These are phyloP conservation scores for Meyerozyma guilliermondii DNA, from an alignment of 1,139 yeast species.

Conservation along the genomic window DNA sequence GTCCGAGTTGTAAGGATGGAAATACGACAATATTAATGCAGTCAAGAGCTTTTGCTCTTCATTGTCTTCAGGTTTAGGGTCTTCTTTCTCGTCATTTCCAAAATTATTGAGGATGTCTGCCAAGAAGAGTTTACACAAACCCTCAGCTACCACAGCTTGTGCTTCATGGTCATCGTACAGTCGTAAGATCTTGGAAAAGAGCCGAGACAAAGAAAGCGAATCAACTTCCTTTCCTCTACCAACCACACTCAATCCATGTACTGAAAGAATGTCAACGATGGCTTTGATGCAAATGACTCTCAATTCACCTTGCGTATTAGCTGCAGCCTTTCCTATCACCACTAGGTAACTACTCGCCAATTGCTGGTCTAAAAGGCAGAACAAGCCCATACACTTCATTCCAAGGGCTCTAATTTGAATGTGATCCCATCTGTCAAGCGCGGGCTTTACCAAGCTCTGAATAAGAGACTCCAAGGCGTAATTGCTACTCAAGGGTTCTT, in stretches of 20 bases:
- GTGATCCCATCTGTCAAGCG: conserved; percentile 59
- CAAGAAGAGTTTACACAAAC: conserved; percentile 74
- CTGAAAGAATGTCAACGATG: conserved; percentile 72
- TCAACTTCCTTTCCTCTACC: conserved; percentile 61
- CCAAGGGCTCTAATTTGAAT: conserved; percentile 62
- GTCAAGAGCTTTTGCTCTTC: conserved; percentile 47
- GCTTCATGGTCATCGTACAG: conserved; percentile 55
- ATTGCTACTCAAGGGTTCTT: conserved; percentile 61
- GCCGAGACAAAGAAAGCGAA: conserved; percentile 54
- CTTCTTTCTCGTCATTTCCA: conserved; percentile 24
- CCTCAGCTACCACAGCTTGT: conserved; percentile 82
- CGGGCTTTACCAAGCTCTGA: conserved; percentile 78
- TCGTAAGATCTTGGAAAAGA: conserved; percentile 63
- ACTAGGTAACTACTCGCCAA: conserved; percentile 59
- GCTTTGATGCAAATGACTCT: conserved; percentile 62
- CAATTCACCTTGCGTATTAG: conserved; percentile 51
- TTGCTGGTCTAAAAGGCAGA: conserved; percentile 64
- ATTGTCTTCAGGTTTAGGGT: conserved; percentile 8
- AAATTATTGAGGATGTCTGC: conserved; percentile 72
- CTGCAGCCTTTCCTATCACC: conserved; percentile 51
- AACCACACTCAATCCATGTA: conserved; percentile 67
- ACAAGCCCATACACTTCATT: conserved; percentile 70
- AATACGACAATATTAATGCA: conserved; percentile 67
- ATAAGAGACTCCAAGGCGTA: conserved; percentile 67
- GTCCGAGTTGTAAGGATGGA: conserved; percentile 57